Conservation (phyloP, 495 filamentous ascomycete species). For the Lasiosphaeria miniovina region DNA sequence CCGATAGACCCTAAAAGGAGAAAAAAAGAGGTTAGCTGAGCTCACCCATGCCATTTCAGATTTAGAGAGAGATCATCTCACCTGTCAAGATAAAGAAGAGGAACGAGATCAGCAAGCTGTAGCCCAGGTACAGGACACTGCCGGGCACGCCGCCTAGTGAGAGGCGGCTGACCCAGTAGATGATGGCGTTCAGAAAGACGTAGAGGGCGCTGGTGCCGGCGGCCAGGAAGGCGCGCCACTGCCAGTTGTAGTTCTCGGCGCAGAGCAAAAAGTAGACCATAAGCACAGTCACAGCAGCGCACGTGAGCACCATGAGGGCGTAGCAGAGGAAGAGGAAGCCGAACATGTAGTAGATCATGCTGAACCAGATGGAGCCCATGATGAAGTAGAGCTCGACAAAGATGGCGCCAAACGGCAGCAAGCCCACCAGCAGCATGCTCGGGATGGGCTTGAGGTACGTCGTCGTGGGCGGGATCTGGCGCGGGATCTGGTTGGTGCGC, state of each 20-base stretch:
- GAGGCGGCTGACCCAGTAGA: constrained; percentile 84
- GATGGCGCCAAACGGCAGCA: constrained; percentile 92
- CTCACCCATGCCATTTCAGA: neutral
- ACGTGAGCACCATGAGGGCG: constrained; percentile 94
- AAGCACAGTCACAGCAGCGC: constrained; percentile 84
- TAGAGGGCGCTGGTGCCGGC: constrained; percentile 85
- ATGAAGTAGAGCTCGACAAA: constrained; percentile 98
- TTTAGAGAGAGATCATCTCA: constrained; percentile 38
- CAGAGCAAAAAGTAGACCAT: constrained; percentile 94
- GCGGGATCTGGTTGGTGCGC: constrained; percentile 95
- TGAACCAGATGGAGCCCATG: constrained; percentile 96
- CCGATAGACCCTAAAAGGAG: constrained; percentile 74
- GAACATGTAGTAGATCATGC: constrained; percentile 99
- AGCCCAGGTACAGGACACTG: constrained; percentile 89
- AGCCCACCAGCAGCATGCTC: constrained; percentile 82
- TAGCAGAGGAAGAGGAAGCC: constrained; percentile 98
- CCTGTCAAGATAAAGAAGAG: constrained; percentile 92
- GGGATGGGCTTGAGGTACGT: constrained; percentile 82
- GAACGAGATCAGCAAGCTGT: constrained; percentile 83
- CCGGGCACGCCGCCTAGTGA: constrained; percentile 80
- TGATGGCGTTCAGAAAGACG: constrained; percentile 81
- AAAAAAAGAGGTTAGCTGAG: constrained; percentile 4
- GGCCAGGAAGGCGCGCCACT: constrained; percentile 88
- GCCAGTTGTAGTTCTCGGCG: constrained; percentile 97
- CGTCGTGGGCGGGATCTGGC: constrained; percentile 82